A percentile compares a stretch with the other conserved stretches of the same genome.
These are phyloP conservation scores for Bassia scoparia DNA, from an alignment of 148 eudicot species.

Conservation along the genomic window DNA sequence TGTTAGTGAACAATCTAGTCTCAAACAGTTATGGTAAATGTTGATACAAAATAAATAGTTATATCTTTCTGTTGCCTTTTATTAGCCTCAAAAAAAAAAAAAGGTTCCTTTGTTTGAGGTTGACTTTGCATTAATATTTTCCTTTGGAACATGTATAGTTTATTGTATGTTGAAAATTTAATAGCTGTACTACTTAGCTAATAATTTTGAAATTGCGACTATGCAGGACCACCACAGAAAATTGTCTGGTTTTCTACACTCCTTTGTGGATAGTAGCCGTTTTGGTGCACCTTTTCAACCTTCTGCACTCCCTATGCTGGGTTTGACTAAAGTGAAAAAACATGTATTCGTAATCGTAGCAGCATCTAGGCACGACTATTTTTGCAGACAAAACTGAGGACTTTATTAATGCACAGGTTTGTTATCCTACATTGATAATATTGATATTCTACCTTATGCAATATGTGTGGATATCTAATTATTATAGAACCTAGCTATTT, in stretches of 20 bases:
- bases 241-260: slow-evolving; percentile 85
- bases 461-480: no score
- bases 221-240: slow-evolving; percentile 90
- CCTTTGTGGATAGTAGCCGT: slow-evolving; percentile 79
- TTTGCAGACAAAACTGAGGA: slow-evolving; percentile 91
- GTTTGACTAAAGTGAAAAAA: slow-evolving; percentile 86
- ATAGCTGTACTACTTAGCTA: background rate
- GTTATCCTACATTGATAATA: background rate
- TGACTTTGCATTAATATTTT: background rate
- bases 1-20: no score
- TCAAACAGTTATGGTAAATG: no score
- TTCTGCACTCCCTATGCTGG: slow-evolving; percentile 72
- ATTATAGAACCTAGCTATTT: background rate
- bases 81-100: no score
- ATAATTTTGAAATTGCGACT: background rate
- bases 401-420: slow-evolving; percentile 83
- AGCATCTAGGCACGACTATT: slow-evolving; percentile 92
- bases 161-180: background rate
- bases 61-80: no score
- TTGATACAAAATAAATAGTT: no score
- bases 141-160: background rate
- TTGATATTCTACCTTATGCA: background rate
- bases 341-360: slow-evolving; percentile 89
- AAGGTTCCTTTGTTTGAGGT: background rate
- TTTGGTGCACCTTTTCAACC: slow-evolving; percentile 73